Percentiles rank a stretch among this genome's conserved stretches.
Conservation (phyloP, 257 asterid genomes). For the Solanum chiquidenum region DNA sequence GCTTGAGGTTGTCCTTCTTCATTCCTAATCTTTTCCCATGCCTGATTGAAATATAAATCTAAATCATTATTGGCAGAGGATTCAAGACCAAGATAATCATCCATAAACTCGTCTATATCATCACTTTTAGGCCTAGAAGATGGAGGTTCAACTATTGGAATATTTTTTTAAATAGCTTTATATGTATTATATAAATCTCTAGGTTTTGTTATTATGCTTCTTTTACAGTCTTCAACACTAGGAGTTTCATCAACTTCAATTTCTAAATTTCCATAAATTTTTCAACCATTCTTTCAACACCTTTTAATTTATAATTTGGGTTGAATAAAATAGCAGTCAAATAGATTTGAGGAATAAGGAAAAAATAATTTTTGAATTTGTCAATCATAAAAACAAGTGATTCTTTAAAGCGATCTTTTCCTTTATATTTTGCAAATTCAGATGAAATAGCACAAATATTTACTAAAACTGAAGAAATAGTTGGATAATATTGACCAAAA, state of each 20-base stretch:
- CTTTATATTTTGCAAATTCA: neutral
- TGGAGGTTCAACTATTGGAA: neutral
- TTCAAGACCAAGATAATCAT: neutral
- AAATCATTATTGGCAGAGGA: neutral
- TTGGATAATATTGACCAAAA: neutral
- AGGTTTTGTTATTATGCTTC: neutral
- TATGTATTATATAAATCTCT: neutral
- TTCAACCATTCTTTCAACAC: neutral
- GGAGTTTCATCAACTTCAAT: neutral
- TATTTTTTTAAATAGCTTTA: too few species aligned
- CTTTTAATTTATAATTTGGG: neutral
- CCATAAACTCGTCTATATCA: neutral
- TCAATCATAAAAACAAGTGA: neutral
- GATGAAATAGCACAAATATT: neutral
- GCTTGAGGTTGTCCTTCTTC: neutral
- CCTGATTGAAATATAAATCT: neutral
- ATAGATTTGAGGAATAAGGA: neutral
- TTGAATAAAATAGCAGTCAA: neutral
- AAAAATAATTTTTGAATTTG: too few species aligned
- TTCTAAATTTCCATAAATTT: neutral
- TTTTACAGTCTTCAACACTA: neutral
- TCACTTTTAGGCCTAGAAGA: neutral
- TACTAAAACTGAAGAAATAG: neutral
- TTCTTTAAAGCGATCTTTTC: too few species aligned
- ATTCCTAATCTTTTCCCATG: neutral